Percentiles rank a stretch among this genome's conserved stretches.
These are phyloP conservation scores for Lactarius tabidus DNA, from an alignment of 768 basidiomycete genomes.

Conservation along the genomic window DNA sequence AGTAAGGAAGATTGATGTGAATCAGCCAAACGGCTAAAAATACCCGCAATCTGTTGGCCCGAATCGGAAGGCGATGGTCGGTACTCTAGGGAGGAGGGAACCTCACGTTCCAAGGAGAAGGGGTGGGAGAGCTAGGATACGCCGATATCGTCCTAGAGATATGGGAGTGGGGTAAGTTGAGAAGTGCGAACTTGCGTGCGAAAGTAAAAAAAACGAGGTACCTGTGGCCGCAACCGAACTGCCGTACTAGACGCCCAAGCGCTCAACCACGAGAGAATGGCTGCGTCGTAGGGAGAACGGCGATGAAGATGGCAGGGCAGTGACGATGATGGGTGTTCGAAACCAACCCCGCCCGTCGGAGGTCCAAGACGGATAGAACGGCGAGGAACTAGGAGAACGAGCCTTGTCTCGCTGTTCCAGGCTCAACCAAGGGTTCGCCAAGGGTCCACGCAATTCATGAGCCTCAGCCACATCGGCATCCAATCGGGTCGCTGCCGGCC, in stretches of 20 bases:
- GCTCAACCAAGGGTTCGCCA: not conserved
- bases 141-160: not conserved
- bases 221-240: not conserved
- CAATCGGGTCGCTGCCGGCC: not conserved
- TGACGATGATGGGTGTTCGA: not conserved
- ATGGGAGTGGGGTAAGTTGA: not conserved
- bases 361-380: not conserved
- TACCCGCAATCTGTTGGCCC: not conserved
- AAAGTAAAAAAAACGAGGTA: not conserved
- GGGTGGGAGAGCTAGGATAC: not conserved
- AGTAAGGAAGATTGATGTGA: not conserved
- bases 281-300: not conserved
- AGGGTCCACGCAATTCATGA: not conserved
- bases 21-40: not conserved
- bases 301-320: no score
- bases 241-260: not conserved
- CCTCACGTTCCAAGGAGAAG: constrained; percentile 4
- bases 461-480: constrained; percentile 10
- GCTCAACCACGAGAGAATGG: not conserved
- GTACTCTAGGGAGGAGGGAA: not conserved
- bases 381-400: not conserved
- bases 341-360: not conserved
- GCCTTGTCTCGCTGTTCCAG: not conserved
- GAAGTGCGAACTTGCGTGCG: not conserved
- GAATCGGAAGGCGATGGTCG: not conserved